Evolutionary conservation across 768 basidiomycete species (phyloP).

Genomic region (Termitomyces sp.): DNA sequence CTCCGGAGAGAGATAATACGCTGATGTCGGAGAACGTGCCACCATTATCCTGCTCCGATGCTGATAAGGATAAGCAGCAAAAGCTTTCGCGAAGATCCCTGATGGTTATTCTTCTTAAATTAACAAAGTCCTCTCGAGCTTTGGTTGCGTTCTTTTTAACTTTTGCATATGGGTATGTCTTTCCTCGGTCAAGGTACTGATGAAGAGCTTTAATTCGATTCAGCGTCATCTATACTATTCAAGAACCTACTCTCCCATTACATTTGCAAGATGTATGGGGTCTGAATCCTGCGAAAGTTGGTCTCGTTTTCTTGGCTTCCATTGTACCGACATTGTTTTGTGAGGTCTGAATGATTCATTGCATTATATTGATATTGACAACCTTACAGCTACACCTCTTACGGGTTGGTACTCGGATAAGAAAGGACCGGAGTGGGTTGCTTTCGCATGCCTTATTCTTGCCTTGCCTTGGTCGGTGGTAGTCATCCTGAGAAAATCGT

Average conservation of each 20-base stretch:
- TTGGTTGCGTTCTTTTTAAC: slow-evolving; percentile 39
- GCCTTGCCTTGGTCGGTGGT: slow-evolving; percentile 64
- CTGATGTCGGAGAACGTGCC: neutral
- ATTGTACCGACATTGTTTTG: slow-evolving; percentile 65
- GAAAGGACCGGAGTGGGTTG: slow-evolving; percentile 53
- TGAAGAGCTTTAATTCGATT: neutral
- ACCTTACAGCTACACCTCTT: slow-evolving; percentile 46
- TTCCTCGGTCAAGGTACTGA: neutral
- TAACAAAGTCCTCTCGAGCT: slow-evolving; percentile 47
- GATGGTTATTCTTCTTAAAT: slow-evolving; percentile 33
- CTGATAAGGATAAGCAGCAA: neutral
- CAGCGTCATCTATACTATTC: slow-evolving; percentile 44
- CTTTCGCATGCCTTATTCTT: slow-evolving; percentile 41
- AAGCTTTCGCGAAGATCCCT: slow-evolving; percentile 27
- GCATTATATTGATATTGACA: neutral
- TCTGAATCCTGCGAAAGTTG: slow-evolving; percentile 47
- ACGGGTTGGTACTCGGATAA: slow-evolving; percentile 58
- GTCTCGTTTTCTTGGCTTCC: slow-evolving; percentile 63
- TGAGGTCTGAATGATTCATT: slow-evolving; percentile 23
- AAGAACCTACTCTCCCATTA: slow-evolving; percentile 56
- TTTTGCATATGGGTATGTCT: slow-evolving; percentile 50
- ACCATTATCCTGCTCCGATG: neutral
- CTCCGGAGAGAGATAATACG: neutral
- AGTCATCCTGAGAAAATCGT: slow-evolving; percentile 39
- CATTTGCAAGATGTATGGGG: slow-evolving; percentile 48